Evolutionary conservation across 208 protist species (phyloP).

Genomic region (Trypanosomatidae sp.): DNA sequence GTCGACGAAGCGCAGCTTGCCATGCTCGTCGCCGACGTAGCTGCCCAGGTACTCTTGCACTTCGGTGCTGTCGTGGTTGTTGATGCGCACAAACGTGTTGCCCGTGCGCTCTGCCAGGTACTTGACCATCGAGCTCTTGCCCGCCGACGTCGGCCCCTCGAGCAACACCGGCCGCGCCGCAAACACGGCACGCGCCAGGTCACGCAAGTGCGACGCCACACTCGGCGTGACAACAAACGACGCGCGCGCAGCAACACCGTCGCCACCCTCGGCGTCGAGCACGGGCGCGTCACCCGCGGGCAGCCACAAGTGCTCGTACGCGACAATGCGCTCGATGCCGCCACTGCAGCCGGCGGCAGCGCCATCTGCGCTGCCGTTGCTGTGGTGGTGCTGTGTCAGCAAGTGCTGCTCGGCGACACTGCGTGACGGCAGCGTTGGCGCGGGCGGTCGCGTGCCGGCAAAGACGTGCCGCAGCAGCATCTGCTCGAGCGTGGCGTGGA

Average conservation of each 20-base stretch:
- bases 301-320: conserved; percentile 96
- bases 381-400: too few relatives aligned
- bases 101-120: conserved; percentile 97
- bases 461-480: conserved; percentile 87
- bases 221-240: conserved; percentile 95
- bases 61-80: conserved; percentile 99
- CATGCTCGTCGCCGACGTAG: conserved; percentile 94
- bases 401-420: too few relatives aligned
- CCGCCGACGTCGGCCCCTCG: conserved; percentile 97
- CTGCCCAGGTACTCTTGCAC: conserved; percentile 99
- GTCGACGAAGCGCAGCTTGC: conserved; percentile 95
- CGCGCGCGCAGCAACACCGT: too few relatives aligned
- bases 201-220: conserved; percentile 88
- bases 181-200: conserved; percentile 91
- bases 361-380: too few relatives aligned
- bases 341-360: too few relatives aligned
- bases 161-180: conserved; percentile 96
- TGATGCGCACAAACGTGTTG: conserved; percentile 99
- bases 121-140: conserved; percentile 99
- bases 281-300: too few relatives aligned
- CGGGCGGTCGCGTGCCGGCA: conserved; percentile 44
- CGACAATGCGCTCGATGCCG: conserved; percentile 44
- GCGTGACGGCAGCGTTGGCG: conserved; percentile 28
- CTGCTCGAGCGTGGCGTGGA: conserved; percentile 73
- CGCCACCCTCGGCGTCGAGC: too few relatives aligned